Percentiles rank a stretch among this genome's conserved stretches.
Evolutionary conservation across 192 early-diverging fungal species (phyloP).

Genomic region (Coemansia sp.): DNA sequence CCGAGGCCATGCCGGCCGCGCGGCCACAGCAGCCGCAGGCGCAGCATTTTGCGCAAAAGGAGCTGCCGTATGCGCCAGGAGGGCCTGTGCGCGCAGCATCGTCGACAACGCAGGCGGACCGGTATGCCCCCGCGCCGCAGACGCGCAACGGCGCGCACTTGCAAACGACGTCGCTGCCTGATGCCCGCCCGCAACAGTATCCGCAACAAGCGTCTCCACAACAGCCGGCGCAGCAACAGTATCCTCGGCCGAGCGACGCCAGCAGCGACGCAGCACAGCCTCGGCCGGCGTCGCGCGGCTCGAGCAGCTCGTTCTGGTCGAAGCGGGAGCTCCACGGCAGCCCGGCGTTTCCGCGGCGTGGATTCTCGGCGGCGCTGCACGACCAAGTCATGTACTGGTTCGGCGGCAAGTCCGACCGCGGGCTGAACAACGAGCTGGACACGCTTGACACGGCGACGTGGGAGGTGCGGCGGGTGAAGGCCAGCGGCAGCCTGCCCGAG

Average conservation of each 20-base stretch:
- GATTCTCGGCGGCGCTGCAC: slow-evolving; percentile 49
- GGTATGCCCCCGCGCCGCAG: slow-evolving; percentile 10
- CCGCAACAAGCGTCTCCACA: slow-evolving; percentile 6
- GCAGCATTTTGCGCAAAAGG: slow-evolving; percentile 17
- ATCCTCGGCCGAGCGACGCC: neutral
- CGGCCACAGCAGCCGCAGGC: slow-evolving; percentile 6
- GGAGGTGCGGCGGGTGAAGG: slow-evolving; percentile 30
- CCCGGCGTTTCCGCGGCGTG: slow-evolving; percentile 50
- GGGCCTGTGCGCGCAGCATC: neutral
- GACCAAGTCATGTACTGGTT: slow-evolving; percentile 45
- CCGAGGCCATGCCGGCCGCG: slow-evolving; percentile 5
- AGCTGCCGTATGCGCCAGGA: slow-evolving; percentile 6
- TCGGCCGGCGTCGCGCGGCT: neutral
- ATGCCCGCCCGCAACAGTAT: slow-evolving; percentile 14
- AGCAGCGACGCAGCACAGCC: neutral
- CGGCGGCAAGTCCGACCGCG: slow-evolving; percentile 47
- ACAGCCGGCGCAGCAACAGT: neutral
- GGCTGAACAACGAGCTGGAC: slow-evolving; percentile 42
- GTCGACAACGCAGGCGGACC: slow-evolving; percentile 13
- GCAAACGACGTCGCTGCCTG: slow-evolving; percentile 30
- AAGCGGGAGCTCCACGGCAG: slow-evolving; percentile 25
- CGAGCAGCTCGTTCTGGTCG: slow-evolving; percentile 44
- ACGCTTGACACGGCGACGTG: slow-evolving; percentile 42
- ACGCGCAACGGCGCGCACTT: slow-evolving; percentile 6
- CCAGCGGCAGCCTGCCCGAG: slow-evolving; percentile 32